Percentiles rank a stretch among this genome's conserved stretches.
Evolutionary conservation across 2,329 filamentous ascomycete species (phyloP).

Genomic region (Ceratocystis cubensis): DNA sequence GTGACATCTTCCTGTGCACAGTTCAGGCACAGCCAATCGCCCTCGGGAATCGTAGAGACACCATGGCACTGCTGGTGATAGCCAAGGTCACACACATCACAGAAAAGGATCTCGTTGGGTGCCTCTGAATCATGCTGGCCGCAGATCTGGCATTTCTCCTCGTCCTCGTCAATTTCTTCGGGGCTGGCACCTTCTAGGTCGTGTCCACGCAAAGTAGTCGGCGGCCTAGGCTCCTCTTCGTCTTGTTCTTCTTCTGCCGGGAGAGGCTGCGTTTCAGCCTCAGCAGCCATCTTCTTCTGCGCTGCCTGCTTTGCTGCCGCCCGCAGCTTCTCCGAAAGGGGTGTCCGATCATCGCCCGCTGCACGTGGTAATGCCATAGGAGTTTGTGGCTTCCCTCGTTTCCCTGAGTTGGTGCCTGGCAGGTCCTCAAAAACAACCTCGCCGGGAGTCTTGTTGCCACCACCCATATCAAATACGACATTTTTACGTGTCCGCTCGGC

Average conservation of each 20-base stretch:
- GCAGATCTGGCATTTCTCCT: conserved; percentile 44
- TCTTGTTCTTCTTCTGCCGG: no score
- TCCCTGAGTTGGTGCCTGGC: conserved; percentile 28
- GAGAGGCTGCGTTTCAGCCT: conserved; percentile 15
- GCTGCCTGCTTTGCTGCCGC: conserved; percentile 22
- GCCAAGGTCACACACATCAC: conserved; percentile 50
- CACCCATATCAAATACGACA: conserved; percentile 38
- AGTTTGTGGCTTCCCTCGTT: conserved; percentile 12
- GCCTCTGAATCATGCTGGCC: conserved; percentile 42
- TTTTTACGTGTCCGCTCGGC: conserved; percentile 36
- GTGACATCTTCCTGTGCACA: conserved; percentile 39
- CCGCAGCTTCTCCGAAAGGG: conserved; percentile 20
- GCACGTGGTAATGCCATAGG: neutral
- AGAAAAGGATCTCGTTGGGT: conserved; percentile 51
- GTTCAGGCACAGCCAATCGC: conserved; percentile 50
- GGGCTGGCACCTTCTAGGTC: neutral
- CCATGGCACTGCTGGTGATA: conserved; percentile 51
- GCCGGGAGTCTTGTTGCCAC: conserved; percentile 24
- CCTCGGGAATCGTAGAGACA: conserved; percentile 44
- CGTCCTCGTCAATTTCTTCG: conserved; percentile 36
- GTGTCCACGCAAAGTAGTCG: neutral
- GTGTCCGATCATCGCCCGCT: conserved; percentile 13
- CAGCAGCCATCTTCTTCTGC: conserved; percentile 18
- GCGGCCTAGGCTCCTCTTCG: no score
- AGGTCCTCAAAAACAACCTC: conserved; percentile 44